Percentiles rank a stretch among this genome's conserved stretches.
Evolutionary conservation across 768 basidiomycete species (phyloP).

Genomic region (Amanita molliuscula): DNA sequence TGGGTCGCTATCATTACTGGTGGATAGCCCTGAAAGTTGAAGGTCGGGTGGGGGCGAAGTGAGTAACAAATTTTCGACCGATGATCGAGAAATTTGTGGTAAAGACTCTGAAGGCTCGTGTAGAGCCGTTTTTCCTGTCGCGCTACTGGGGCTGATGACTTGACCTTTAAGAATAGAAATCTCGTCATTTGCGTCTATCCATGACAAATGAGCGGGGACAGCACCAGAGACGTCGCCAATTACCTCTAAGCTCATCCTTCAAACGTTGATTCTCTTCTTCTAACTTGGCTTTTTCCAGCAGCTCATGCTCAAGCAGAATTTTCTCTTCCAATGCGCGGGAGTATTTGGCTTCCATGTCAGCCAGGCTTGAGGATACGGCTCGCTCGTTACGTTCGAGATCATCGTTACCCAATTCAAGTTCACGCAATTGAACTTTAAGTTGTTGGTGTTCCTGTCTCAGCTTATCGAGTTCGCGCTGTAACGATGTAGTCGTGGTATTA

Average conservation of each 20-base stretch:
- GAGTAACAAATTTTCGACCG: slow-evolving; percentile 48
- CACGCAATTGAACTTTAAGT: slow-evolving; percentile 65
- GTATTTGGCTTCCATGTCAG: slow-evolving; percentile 82
- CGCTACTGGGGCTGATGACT: slow-evolving; percentile 29
- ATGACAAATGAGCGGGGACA: slow-evolving; percentile 9
- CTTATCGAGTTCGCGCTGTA: slow-evolving; percentile 86
- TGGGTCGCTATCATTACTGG: slow-evolving; percentile 28
- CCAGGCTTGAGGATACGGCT: slow-evolving; percentile 72
- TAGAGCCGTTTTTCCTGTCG: slow-evolving; percentile 18
- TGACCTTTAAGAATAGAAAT: slow-evolving; percentile 77
- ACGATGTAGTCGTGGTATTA: slow-evolving; percentile 81
- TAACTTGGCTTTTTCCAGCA: slow-evolving; percentile 79
- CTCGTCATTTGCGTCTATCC: slow-evolving; percentile 77
- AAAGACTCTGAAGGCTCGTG: slow-evolving; percentile 22
- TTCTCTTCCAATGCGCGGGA: slow-evolving; percentile 91
- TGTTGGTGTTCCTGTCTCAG: slow-evolving; percentile 66
- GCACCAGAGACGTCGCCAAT: slow-evolving; percentile 10
- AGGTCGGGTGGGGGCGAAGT: slow-evolving; percentile 53
- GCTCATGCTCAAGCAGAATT: slow-evolving; percentile 91
- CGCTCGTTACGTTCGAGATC: slow-evolving; percentile 94
- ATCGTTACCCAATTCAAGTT: slow-evolving; percentile 96
- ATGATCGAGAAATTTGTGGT: slow-evolving; percentile 19
- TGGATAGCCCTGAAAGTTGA: slow-evolving; percentile 45
- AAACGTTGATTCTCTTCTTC: slow-evolving; percentile 89
- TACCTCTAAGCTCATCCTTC: slow-evolving; percentile 90